Evolutionary conservation across 2,329 filamentous ascomycete genomes (phyloP).

Genomic region (Fusarium sublunatum): DNA sequence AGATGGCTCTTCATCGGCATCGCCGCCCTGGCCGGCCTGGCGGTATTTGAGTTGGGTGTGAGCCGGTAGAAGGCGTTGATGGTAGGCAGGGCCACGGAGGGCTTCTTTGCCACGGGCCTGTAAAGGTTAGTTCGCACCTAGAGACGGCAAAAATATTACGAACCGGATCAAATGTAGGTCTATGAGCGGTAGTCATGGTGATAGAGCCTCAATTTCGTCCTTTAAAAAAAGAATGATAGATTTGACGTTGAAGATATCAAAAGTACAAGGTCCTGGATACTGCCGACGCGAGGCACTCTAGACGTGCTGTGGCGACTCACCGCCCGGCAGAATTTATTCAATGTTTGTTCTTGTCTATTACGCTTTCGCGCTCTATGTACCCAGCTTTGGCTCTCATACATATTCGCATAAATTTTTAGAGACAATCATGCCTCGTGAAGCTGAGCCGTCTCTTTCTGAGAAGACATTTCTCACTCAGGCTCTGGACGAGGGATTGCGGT

Average conservation of each 20-base stretch:
- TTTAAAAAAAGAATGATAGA: slow-evolving; percentile 1
- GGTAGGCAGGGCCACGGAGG: slow-evolving; percentile 91
- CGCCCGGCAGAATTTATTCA: slow-evolving; percentile 62
- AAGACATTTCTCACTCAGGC: slow-evolving; percentile 86
- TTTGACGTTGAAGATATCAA: slow-evolving; percentile 2
- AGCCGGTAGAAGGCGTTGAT: slow-evolving; percentile 93
- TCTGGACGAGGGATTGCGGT: slow-evolving; percentile 80
- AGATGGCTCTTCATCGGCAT: slow-evolving; percentile 72
- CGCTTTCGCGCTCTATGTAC: slow-evolving; percentile 9
- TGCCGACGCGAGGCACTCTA: slow-evolving; percentile 14
- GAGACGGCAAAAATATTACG: slow-evolving; percentile 39
- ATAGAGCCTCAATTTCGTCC: slow-evolving; percentile 5
- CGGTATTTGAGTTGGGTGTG: slow-evolving; percentile 93
- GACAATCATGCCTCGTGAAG: slow-evolving; percentile 85
- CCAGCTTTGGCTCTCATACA: slow-evolving; percentile 14
- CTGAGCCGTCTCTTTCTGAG: slow-evolving; percentile 89
- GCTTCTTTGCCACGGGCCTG: slow-evolving; percentile 95
- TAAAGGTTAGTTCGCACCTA: slow-evolving; percentile 42
- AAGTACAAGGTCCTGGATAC: slow-evolving; percentile 1
- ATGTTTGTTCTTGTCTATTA: slow-evolving; percentile 31
- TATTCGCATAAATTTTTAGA: slow-evolving; percentile 22
- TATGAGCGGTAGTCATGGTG: slow-evolving; percentile 74
- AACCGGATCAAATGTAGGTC: slow-evolving; percentile 97
- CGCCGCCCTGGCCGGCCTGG: slow-evolving; percentile 87
- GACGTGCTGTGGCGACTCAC: slow-evolving; percentile 47